Conservation (phyloP, 1,284 basidiomycete species). For the Moesziomyces sp. region DNA sequence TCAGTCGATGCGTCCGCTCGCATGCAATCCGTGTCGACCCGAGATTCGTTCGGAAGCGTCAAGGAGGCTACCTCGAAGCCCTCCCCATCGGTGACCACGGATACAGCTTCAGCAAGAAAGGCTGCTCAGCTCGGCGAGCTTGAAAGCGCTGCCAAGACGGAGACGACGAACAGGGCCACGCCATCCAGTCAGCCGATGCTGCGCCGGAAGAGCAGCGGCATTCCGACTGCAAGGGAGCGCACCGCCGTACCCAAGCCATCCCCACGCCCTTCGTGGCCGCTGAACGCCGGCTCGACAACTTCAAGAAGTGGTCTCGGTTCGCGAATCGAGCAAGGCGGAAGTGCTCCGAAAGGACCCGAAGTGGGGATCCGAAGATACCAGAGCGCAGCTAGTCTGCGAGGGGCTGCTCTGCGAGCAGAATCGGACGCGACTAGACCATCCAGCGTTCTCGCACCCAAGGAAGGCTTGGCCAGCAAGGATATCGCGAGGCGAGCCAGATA, state of each 20-base stretch:
- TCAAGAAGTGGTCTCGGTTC: neutral
- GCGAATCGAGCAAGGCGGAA: neutral
- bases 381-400: slow-evolving; percentile 16
- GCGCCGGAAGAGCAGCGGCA: slow-evolving; percentile 29
- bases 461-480: neutral
- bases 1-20: slow-evolving; percentile 2
- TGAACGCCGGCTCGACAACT: slow-evolving; percentile 1
- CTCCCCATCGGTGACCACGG: neutral
- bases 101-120: neutral
- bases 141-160: no score
- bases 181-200: neutral
- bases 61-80: neutral
- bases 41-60: neutral
- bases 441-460: neutral
- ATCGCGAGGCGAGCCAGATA: neutral
- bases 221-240: slow-evolving; percentile 13
- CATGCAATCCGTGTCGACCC: neutral
- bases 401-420: neutral
- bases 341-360: neutral
- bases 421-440: no score
- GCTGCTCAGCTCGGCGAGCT: no score
- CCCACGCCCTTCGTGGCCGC: slow-evolving; percentile 16
- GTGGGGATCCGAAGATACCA: slow-evolving; percentile 14
- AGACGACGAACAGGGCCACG: no score
- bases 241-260: neutral